Evolutionary conservation across 257 asterid species (phyloP).

Genomic region (Pogostemon cablin): DNA sequence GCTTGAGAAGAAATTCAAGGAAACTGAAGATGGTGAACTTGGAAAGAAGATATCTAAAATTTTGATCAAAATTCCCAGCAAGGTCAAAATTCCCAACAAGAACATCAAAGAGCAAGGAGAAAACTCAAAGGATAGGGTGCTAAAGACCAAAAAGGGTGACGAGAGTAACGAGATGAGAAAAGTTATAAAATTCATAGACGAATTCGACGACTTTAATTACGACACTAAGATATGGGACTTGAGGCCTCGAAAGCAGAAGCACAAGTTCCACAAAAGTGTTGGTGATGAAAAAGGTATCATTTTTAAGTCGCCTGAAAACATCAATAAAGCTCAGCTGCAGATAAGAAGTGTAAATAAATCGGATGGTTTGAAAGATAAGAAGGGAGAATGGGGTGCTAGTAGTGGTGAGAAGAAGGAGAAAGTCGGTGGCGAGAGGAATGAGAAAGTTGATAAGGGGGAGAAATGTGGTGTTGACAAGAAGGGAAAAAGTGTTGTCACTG

Average conservation of each 20-base stretch:
- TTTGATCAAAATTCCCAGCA: conserved; percentile 37
- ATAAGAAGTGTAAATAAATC: conserved; percentile 24
- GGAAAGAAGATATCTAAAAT: conserved; percentile 39
- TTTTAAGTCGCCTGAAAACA: conserved; percentile 30
- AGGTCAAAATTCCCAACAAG: not conserved
- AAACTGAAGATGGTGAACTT: conserved; percentile 9
- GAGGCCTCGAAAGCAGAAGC: conserved; percentile 54
- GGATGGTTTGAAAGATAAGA: conserved; percentile 26
- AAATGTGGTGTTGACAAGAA: not conserved
- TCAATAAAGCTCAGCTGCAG: conserved; percentile 28
- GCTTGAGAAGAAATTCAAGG: conserved; percentile 33
- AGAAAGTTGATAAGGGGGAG: not conserved
- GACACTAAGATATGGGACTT: conserved; percentile 60
- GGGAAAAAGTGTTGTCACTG: no score
- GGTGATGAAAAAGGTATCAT: conserved; percentile 16
- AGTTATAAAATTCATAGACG: not conserved
- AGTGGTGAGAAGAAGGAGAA: not conserved
- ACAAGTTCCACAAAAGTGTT: conserved; percentile 21
- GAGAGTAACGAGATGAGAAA: no score
- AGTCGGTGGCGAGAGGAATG: not conserved
- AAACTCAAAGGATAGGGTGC: conserved; percentile 24
- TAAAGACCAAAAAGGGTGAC: not conserved
- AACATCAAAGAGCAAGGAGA: conserved; percentile 20
- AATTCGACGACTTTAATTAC: conserved; percentile 28
- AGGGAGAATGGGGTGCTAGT: not conserved